phyloP scores from a whole-genome alignment of 2,329 filamentous ascomycete species.

The Sporothrix luriei region DNA sequence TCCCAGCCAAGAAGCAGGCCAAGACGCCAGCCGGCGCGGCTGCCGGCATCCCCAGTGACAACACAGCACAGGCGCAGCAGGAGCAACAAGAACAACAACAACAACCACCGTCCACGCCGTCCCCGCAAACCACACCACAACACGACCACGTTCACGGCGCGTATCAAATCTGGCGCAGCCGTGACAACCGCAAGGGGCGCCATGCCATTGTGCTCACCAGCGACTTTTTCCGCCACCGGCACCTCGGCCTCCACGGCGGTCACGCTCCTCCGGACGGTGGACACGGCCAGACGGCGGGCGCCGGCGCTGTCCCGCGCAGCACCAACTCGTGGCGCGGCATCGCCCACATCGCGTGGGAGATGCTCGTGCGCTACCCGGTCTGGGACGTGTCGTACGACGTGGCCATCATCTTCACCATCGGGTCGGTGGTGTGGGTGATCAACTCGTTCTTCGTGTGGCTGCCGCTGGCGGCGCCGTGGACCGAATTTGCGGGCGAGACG shows the following conservation, averaged over 20 bases:
- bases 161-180: constrained; percentile 48
- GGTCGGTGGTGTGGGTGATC: constrained; percentile 57
- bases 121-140: not conserved
- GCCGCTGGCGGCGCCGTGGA: constrained; percentile 56
- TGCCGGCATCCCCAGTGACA: not conserved
- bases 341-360: constrained; percentile 42
- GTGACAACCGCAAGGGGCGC: constrained; percentile 50
- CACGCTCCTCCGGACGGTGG: not conserved
- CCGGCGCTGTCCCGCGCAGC: not conserved
- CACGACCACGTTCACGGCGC: constrained; percentile 29
- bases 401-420: constrained; percentile 47
- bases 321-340: constrained; percentile 40
- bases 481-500: constrained; percentile 58
- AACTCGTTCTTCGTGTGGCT: constrained; percentile 68
- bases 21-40: not conserved
- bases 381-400: constrained; percentile 51
- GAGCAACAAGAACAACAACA: not conserved
- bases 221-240: constrained; percentile 33
- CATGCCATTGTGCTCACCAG: constrained; percentile 42
- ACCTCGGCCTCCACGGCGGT: not conserved
- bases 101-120: not conserved
- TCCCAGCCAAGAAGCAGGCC: constrained; percentile 23
- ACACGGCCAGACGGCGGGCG: not conserved
- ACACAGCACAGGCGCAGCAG: not conserved
- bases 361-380: constrained; percentile 45